Conservation (phyloP, 768 basidiomycete genomes). For the Plicaturopsis crispa region DNA sequence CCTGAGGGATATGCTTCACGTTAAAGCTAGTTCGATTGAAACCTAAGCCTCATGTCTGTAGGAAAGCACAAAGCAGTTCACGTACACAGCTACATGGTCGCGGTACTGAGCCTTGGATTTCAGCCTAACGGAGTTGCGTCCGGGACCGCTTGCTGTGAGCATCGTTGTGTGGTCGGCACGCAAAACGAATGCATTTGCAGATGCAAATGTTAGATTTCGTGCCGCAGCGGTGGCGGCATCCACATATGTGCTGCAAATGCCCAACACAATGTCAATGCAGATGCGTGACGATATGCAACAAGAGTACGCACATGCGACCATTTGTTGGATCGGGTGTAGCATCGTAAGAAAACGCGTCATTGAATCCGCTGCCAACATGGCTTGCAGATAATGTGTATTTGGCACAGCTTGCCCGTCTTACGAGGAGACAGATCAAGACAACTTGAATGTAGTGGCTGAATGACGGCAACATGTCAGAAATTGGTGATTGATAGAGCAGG, state of each 20-base stretch:
- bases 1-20: conserved; percentile 46
- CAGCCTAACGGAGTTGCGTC: conserved; percentile 29
- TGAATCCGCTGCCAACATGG: conserved; percentile 39
- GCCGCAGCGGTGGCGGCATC: conserved; percentile 12
- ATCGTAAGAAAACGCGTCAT: conserved; percentile 21
- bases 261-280: neutral
- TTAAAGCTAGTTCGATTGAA: too few relatives aligned
- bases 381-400: conserved; percentile 40
- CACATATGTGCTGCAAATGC: conserved; percentile 10
- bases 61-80: too few relatives aligned
- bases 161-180: conserved; percentile 24
- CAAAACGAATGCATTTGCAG: conserved; percentile 18
- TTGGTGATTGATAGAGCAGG: too few relatives aligned
- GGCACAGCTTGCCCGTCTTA: conserved; percentile 28
- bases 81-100: conserved; percentile 33
- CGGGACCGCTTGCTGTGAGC: conserved; percentile 31
- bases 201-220: conserved; percentile 22
- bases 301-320: conserved; percentile 21
- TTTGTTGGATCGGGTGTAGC: conserved; percentile 23
- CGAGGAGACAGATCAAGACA: too few relatives aligned
- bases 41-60: too few relatives aligned
- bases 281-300: neutral
- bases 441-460: too few relatives aligned
- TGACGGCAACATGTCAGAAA: too few relatives aligned
- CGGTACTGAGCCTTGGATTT: conserved; percentile 20